Percentiles rank a stretch among this genome's conserved stretches.
These are phyloP conservation scores for Aphanomyces euteiches DNA, from an alignment of 352 stramenopile species.

Conservation along the genomic window DNA sequence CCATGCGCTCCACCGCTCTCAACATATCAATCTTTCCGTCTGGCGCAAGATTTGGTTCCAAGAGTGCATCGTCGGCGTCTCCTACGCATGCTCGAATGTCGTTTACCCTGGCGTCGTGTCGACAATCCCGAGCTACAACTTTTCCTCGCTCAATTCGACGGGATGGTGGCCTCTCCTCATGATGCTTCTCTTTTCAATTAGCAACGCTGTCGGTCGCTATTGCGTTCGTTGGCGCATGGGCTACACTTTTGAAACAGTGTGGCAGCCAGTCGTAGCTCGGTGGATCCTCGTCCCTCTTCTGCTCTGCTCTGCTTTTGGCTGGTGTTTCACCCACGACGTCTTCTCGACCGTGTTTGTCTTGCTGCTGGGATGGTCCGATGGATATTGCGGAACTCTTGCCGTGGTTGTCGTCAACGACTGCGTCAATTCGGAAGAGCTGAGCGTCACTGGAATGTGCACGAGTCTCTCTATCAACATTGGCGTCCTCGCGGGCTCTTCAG, in stretches of 20 bases:
- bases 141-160: not conserved
- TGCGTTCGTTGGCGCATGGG: not conserved
- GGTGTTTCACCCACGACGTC: not conserved
- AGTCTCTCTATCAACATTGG: slow-evolving; percentile 15
- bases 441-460: slow-evolving; percentile 7
- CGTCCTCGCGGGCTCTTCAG: not conserved
- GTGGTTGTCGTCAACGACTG: slow-evolving; percentile 14
- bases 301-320: not conserved
- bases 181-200: not conserved
- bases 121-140: not conserved
- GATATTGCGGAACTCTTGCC: slow-evolving; percentile 1
- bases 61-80: not conserved
- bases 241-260: not conserved
- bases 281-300: not conserved
- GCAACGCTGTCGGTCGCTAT: not conserved
- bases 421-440: slow-evolving; percentile 4
- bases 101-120: not conserved
- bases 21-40: not conserved
- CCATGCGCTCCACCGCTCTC: not conserved
- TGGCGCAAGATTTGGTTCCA: not conserved
- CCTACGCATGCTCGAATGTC: not conserved
- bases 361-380: not conserved
- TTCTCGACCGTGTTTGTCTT: not conserved
- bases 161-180: not conserved
- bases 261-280: slow-evolving; percentile 2